These are phyloP conservation scores for Acer yangbiense DNA, from an alignment of 345 rosid species.

Conservation along the genomic window DNA sequence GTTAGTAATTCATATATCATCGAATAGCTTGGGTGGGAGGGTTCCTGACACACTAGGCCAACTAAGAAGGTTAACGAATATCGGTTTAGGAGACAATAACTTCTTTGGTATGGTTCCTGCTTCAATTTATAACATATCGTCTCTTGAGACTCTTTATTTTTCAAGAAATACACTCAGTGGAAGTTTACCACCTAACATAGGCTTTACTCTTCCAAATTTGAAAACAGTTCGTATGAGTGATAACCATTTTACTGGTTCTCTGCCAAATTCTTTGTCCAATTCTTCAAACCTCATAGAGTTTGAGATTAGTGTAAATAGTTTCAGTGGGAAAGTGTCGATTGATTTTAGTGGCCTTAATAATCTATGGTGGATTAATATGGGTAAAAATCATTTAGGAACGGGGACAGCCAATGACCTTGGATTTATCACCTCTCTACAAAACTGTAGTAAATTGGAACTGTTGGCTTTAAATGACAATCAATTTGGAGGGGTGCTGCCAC, in stretches of 20 bases:
- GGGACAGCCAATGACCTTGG: not conserved
- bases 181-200: too few species aligned
- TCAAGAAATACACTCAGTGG: slow-evolving; percentile 1
- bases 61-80: not conserved
- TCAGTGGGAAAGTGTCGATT: too few species aligned
- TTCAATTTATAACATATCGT: slow-evolving; percentile 15
- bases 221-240: not conserved
- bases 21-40: not conserved
- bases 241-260: not conserved
- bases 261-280: slow-evolving; percentile 8
- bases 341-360: too few species aligned
- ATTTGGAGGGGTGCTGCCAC: not conserved
- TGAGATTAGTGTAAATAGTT: too few species aligned
- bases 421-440: not conserved
- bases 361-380: too few species aligned
- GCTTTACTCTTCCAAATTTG: slow-evolving; percentile 13
- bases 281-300: not conserved
- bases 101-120: slow-evolving; percentile 8
- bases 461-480: not conserved
- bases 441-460: not conserved
- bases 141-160: not conserved
- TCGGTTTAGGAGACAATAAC: not conserved
- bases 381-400: too few species aligned
- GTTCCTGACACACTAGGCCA: not conserved
- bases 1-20: not conserved